Evolutionary conservation across 176 grass and related monocot genomes (phyloP).

Genomic region (Raddia distichophylla): DNA sequence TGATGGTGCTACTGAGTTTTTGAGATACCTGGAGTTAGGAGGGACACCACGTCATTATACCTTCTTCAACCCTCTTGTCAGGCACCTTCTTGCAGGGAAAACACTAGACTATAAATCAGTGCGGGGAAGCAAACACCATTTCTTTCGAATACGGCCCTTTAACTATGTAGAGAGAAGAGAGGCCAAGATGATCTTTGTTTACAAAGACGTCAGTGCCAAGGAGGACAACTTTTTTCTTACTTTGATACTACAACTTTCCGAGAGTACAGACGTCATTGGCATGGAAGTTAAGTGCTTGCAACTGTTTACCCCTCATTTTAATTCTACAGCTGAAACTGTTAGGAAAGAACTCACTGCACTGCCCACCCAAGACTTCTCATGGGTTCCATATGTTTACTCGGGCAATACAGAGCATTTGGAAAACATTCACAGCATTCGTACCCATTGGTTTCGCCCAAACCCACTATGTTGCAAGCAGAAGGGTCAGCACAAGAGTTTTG

Average conservation of each 20-base stretch:
- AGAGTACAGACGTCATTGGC: neutral
- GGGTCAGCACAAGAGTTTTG: neutral
- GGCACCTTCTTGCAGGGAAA: conserved; percentile 24
- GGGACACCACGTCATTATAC: neutral
- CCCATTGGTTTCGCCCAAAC: neutral
- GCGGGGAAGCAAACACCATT: neutral
- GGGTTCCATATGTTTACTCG: neutral
- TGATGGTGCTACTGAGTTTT: neutral
- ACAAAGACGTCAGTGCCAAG: neutral
- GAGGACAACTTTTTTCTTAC: neutral
- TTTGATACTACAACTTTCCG: conserved; percentile 7
- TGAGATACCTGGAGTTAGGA: conserved; percentile 2
- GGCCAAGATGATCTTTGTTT: neutral
- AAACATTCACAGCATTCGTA: too few species aligned
- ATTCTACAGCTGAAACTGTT: neutral
- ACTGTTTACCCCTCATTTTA: neutral
- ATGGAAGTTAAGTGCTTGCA: conserved; percentile 10
- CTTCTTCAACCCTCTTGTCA: conserved; percentile 18
- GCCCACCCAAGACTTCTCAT: neutral
- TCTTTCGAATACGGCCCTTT: neutral
- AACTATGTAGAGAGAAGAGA: neutral
- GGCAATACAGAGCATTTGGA: neutral
- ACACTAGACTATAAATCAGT: neutral
- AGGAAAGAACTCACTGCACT: neutral
- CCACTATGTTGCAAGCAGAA: neutral